These are phyloP conservation scores for Saturnispora zaruensis DNA, from an alignment of 805 yeast species.

Conservation along the genomic window DNA sequence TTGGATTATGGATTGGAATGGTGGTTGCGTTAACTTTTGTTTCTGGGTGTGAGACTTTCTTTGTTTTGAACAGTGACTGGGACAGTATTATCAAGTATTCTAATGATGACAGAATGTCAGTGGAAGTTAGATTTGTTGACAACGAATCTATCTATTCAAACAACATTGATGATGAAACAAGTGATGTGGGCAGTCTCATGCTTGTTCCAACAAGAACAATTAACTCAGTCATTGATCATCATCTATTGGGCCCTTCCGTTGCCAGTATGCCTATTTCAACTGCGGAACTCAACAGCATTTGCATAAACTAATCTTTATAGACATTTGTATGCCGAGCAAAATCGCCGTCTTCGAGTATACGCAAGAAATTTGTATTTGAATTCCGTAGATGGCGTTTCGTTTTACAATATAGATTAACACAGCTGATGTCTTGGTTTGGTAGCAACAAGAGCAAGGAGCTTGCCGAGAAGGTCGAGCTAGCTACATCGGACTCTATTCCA, in stretches of 20 bases:
- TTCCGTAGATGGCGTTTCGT: not conserved
- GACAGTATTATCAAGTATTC: conserved; percentile 24
- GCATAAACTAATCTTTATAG: not conserved
- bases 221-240: conserved; percentile 22
- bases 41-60: conserved; percentile 35
- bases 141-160: not conserved
- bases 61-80: conserved; percentile 26
- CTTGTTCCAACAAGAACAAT: conserved; percentile 15
- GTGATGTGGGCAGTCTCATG: conserved; percentile 5
- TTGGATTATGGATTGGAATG: conserved; percentile 60
- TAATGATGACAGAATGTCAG: conserved; percentile 19
- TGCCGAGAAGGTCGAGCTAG: conserved; percentile 59
- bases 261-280: not conserved
- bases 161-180: not conserved
- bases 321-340: not conserved
- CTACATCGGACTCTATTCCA: conserved; percentile 87
- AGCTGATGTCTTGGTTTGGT: conserved; percentile 46
- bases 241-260: conserved; percentile 21
- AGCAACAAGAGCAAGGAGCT: conserved; percentile 31
- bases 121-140: conserved; percentile 11
- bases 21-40: conserved; percentile 44
- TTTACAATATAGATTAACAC: not conserved
- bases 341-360: not conserved
- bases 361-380: not conserved
- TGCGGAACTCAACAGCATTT: not conserved